Percentiles rank a stretch among this genome's conserved stretches.
phyloP scores from a whole-genome alignment of 768 basidiomycete genomes.

The Leccinum obscurum region DNA sequence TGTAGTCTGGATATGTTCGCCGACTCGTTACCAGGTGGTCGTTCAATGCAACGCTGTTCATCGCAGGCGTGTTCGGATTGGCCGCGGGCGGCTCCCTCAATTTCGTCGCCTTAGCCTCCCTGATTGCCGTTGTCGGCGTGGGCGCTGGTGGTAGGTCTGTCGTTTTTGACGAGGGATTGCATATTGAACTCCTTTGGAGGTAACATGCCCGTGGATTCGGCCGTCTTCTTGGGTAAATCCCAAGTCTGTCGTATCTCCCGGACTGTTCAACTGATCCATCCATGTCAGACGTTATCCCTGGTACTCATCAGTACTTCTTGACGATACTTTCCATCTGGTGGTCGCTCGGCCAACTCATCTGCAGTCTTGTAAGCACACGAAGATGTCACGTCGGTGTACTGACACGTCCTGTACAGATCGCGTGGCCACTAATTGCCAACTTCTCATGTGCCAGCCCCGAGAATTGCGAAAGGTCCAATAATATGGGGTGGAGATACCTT shows the following conservation, averaged over 20 bases:
- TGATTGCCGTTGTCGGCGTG: constrained; percentile 45
- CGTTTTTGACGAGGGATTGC: background rate
- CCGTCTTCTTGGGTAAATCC: constrained; percentile 47
- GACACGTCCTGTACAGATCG: constrained; percentile 37
- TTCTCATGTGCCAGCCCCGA: constrained; percentile 44
- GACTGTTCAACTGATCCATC: constrained; percentile 4
- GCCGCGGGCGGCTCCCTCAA: constrained; percentile 47
- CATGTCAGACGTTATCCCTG: constrained; percentile 49
- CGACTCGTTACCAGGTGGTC: constrained; percentile 37
- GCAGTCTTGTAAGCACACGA: constrained; percentile 39
- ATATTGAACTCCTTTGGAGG: constrained; percentile 26
- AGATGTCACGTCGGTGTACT: background rate
- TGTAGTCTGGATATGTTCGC: background rate
- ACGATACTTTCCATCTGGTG: constrained; percentile 61
- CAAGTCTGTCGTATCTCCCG: background rate
- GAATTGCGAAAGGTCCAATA: constrained; percentile 42
- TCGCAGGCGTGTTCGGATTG: constrained; percentile 54
- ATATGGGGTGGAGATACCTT: constrained; percentile 69
- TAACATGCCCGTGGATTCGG: constrained; percentile 57
- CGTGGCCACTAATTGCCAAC: constrained; percentile 60
- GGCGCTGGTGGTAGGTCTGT: constrained; percentile 46
- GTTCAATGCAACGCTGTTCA: constrained; percentile 55
- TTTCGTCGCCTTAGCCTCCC: constrained; percentile 48
- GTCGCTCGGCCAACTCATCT: constrained; percentile 55
- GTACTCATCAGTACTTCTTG: constrained; percentile 56